Conservation (phyloP, 1,284 basidiomycete genomes). For the Melampsora abietis-canadensis region DNA sequence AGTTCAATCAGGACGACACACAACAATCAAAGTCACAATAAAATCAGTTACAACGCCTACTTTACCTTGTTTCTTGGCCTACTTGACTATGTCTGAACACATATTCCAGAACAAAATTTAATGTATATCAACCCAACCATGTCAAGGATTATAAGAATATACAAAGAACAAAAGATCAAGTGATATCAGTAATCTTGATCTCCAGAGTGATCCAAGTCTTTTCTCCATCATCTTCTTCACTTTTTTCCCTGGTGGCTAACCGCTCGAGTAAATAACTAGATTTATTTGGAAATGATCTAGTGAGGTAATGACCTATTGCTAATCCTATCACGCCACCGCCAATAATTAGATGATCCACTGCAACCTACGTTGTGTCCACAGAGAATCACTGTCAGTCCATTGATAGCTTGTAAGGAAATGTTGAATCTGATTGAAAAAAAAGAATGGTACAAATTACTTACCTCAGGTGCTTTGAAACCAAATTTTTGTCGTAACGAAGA, state of each 20-base stretch:
- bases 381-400: background rate
- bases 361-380: background rate
- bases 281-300: constrained; percentile 65
- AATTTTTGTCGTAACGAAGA: constrained; percentile 7
- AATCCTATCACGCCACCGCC: constrained; percentile 80
- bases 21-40: background rate
- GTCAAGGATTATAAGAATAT: too few species aligned
- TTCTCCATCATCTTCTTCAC: constrained; percentile 40
- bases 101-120: too few species aligned
- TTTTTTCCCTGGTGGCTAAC: constrained; percentile 54
- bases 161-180: background rate
- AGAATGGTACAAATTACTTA: background rate
- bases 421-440: background rate
- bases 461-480: background rate
- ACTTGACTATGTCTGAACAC: constrained; percentile 41
- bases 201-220: background rate
- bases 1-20: background rate
- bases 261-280: constrained; percentile 83
- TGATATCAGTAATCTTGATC: background rate
- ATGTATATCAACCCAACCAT: too few species aligned
- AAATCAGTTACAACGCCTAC: background rate
- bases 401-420: background rate
- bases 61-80: constrained; percentile 78
- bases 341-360: constrained; percentile 82
- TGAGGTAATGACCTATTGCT: constrained; percentile 74